phyloP scores from a whole-genome alignment of 768 basidiomycete species.

The Tubosaeta sp. region DNA sequence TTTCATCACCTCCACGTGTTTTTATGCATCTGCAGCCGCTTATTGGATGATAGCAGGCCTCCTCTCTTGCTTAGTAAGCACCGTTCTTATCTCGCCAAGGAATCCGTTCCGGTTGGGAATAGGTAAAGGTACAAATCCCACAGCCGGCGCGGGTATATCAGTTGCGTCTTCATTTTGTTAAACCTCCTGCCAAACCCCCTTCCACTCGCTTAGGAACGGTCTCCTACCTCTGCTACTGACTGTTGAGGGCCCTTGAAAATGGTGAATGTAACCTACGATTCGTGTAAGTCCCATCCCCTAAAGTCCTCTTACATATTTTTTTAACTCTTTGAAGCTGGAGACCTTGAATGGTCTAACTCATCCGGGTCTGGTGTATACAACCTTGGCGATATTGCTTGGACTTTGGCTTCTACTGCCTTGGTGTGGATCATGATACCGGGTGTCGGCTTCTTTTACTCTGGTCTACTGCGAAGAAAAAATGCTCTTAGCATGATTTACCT shows the following conservation, averaged over 20 bases:
- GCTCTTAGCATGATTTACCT: constrained; percentile 88
- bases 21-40: neutral
- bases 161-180: neutral
- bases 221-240: neutral
- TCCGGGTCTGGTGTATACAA: constrained; percentile 39
- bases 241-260: constrained; percentile 19
- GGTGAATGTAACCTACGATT: constrained; percentile 43
- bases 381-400: constrained; percentile 67
- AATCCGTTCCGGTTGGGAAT: neutral
- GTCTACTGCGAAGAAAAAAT: constrained; percentile 88
- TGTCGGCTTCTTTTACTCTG: constrained; percentile 88
- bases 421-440: constrained; percentile 86
- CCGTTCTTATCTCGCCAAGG: constrained; percentile 19
- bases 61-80: constrained; percentile 20
- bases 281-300: constrained; percentile 27
- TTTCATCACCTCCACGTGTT: neutral
- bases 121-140: constrained; percentile 18
- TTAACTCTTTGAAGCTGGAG: constrained; percentile 31
- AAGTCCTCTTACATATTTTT: neutral
- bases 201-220: neutral
- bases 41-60: constrained; percentile 20
- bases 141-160: constrained; percentile 21
- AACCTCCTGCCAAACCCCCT: constrained; percentile 1
- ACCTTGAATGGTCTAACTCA: constrained; percentile 30
- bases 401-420: constrained; percentile 69